Evolutionary conservation across 2,329 filamentous ascomycete species (phyloP), one percentile per base, ranked within the genome.

Genomic region (Tolypocladium ophioglossoides): DNA sequence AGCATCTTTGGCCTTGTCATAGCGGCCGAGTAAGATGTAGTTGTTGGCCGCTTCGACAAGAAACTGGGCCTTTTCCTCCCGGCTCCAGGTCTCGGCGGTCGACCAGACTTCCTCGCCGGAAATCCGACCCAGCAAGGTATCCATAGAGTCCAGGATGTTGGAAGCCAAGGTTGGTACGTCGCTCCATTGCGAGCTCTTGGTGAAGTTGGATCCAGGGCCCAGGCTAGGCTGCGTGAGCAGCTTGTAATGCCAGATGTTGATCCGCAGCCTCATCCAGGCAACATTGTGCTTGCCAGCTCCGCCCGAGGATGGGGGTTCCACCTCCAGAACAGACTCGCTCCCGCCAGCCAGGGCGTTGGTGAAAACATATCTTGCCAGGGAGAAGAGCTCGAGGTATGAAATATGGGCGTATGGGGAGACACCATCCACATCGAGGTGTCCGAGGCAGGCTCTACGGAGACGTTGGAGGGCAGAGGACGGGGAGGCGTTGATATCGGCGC

Each of bases 391-490:
- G 16, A 96, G 77, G 59, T 87, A 80, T 0, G 91, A 90, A 22
- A 91, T 91, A 55, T 95, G 78, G 50, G 85, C 82, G 69, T 97
- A 99, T 0, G 88, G 86, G 0, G 88, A 86, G 48, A 95, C 86
- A 12, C 94, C 94, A 67, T 99, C 94, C 0, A 90, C 78, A 27
- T 85, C 82, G 10, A 97, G 76, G 18, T 80, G 81, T 2, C 72
- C 71, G n/a, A 95, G 74, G 52, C 91, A 83, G 20, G 77, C 70
- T 57, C 77, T 76, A 53, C 79, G 75, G 18, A 85, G 63, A 0
- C 68, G 64, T 46, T 70, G 69, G 1, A 78, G 55, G 9, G 59
- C 12, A 46, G 52, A n/a, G 53, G 54, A 16, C 5, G 39, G 47
- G 1, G 46, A 41, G 6, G 39, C 12, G 1, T 22, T 30, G 22